Conservation (phyloP, 2,329 filamentous ascomycete species). For the Zelopaecilomyces penicillatus region DNA sequence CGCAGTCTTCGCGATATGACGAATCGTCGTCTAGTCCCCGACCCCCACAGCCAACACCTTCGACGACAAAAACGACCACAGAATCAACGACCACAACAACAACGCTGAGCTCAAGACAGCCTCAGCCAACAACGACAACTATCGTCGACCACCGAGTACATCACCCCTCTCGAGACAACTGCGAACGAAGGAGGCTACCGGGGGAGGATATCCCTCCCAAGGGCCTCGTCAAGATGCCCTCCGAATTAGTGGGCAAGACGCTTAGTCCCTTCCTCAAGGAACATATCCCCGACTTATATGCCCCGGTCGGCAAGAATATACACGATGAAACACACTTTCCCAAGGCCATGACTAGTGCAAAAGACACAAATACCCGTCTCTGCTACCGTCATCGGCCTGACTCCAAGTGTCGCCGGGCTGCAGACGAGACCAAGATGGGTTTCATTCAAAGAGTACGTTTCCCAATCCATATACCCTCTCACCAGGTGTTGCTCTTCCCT, state of each 20-base stretch:
- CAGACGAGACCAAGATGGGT: constrained; percentile 94
- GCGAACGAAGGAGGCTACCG: constrained; percentile 41
- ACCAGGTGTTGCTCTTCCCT: no score
- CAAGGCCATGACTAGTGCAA: constrained; percentile 25
- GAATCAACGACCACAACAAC: neutral
- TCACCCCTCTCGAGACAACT: constrained; percentile 34
- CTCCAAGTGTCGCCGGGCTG: constrained; percentile 83
- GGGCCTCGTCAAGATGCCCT: constrained; percentile 47
- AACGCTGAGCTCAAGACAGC: neutral
- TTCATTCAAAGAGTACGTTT: constrained; percentile 72
- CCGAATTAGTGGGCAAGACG: constrained; percentile 64
- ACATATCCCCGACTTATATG: constrained; percentile 85
- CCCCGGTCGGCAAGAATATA: constrained; percentile 58
- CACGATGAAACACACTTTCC: constrained; percentile 18
- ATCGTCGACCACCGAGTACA: constrained; percentile 11
- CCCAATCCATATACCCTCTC: constrained; percentile 8
- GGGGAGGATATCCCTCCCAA: constrained; percentile 36
- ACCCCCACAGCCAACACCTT: neutral
- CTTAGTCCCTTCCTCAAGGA: constrained; percentile 83
- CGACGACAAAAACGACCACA: constrained; percentile 1
- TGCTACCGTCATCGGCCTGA: constrained; percentile 95
- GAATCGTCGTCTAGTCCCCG: neutral
- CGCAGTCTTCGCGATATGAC: constrained; percentile 5
- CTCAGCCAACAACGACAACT: neutral
- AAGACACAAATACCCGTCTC: constrained; percentile 72